These are phyloP conservation scores for Hymenoscyphus fraxineus DNA, from an alignment of 2,329 filamentous ascomycete genomes.

Conservation along the genomic window DNA sequence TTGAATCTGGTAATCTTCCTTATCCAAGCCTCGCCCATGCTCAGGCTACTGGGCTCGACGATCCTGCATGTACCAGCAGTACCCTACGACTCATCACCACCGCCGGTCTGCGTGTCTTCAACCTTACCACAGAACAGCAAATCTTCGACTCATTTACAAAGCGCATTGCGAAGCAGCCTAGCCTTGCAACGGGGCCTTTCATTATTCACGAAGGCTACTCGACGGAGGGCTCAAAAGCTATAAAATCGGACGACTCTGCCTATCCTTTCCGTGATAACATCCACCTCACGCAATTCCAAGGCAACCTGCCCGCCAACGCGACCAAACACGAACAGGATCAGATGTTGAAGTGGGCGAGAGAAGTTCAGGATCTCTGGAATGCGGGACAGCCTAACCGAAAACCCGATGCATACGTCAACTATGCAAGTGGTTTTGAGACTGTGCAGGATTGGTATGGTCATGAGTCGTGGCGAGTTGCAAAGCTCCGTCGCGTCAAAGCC, in stretches of 20 bases:
- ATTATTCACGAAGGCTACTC: slow-evolving; percentile 4
- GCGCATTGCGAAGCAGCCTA: neutral
- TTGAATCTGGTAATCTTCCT: neutral
- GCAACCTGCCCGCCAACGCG: neutral
- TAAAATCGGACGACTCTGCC: neutral
- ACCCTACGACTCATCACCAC: neutral
- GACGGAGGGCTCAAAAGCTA: neutral
- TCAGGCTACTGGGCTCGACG: neutral
- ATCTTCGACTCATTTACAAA: slow-evolving; percentile 2
- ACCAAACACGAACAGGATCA: neutral
- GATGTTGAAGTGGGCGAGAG: neutral
- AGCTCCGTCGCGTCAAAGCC: slow-evolving; percentile 5
- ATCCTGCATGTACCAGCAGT: neutral
- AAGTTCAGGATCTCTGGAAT: slow-evolving; percentile 6
- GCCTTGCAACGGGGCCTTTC: neutral
- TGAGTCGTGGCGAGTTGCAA: slow-evolving; percentile 9
- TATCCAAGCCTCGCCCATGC: neutral
- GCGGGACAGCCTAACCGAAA: neutral
- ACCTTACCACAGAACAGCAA: slow-evolving; percentile 4
- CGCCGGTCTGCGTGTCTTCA: slow-evolving; percentile 1
- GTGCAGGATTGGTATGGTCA: slow-evolving; percentile 3
- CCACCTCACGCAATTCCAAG: neutral
- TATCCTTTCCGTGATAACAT: slow-evolving; percentile 7
- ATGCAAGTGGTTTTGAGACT: slow-evolving; percentile 6
- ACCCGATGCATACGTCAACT: slow-evolving; percentile 10